phyloP scores from a whole-genome alignment of 352 stramenopile species.

The Globisporangium spinosum region DNA sequence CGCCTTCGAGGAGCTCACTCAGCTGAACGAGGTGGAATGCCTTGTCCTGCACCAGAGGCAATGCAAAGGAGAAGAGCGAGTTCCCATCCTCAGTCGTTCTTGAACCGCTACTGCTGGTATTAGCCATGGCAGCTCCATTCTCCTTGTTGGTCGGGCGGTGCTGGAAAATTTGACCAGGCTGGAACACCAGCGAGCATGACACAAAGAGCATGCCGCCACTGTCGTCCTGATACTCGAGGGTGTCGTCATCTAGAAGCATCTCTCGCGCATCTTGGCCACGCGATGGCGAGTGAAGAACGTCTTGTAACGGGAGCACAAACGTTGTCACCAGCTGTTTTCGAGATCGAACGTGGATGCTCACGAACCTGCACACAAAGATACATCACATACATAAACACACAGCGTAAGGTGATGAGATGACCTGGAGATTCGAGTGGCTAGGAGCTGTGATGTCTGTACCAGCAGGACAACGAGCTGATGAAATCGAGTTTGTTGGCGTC shows the following conservation, averaged over 20 bases:
- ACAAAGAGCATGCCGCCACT: conserved; percentile 23
- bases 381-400: neutral
- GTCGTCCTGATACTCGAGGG: conserved; percentile 21
- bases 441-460: conserved; percentile 8
- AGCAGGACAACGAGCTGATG: conserved; percentile 14
- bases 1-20: conserved; percentile 27
- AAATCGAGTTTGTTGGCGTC: conserved; percentile 6
- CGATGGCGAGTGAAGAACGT: conserved; percentile 6
- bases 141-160: too few species aligned
- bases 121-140: too few species aligned
- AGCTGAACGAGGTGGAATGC: conserved; percentile 35
- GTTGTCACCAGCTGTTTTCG: conserved; percentile 24
- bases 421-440: neutral
- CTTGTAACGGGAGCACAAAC: conserved; percentile 34
- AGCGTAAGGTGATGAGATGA: too few species aligned
- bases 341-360: conserved; percentile 36
- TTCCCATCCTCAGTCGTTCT: neutral
- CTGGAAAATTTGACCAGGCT: conserved; percentile 11
- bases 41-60: conserved; percentile 32
- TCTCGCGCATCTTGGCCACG: conserved; percentile 14
- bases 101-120: too few species aligned
- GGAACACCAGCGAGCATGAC: conserved; percentile 44
- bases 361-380: conserved; percentile 17
- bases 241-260: conserved; percentile 32
- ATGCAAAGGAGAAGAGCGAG: conserved; percentile 26